Evolutionary conservation across 1,284 basidiomycete genomes (phyloP).

Genomic region (Schizopora paradoxa): DNA sequence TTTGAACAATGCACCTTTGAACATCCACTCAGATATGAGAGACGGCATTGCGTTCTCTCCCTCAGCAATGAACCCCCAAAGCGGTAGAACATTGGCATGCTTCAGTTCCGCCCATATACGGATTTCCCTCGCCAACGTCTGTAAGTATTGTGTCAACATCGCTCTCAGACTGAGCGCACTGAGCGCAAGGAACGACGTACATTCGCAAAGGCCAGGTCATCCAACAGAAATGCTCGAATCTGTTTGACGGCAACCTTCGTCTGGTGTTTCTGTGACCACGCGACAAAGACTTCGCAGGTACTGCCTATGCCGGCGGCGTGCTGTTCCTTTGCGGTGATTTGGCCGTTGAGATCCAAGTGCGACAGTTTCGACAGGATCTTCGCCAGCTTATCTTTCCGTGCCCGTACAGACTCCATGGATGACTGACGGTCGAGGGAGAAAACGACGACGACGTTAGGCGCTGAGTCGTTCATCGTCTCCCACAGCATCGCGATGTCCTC

Average conservation of each 20-base stretch:
- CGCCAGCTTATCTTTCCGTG: too few relatives aligned
- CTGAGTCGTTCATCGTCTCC: too few relatives aligned
- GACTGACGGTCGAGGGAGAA: too few relatives aligned
- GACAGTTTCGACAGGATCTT: conserved; percentile 1
- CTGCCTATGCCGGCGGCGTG: conserved; percentile 5
- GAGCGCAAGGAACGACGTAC: conserved; percentile 3
- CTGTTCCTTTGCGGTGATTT: background rate
- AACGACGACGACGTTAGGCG: too few relatives aligned
- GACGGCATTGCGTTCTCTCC: background rate
- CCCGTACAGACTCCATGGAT: too few relatives aligned
- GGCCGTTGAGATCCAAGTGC: conserved; percentile 4
- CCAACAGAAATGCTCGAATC: conserved; percentile 6
- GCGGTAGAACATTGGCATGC: conserved; percentile 8
- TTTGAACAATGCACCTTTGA: background rate
- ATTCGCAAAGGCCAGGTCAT: conserved; percentile 2
- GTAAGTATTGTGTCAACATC: background rate
- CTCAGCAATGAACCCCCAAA: conserved; percentile 8
- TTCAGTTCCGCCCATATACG: conserved; percentile 11
- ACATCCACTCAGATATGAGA: background rate
- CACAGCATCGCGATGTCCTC: too few relatives aligned
- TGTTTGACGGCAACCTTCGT: conserved; percentile 13
- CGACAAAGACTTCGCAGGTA: conserved; percentile 11
- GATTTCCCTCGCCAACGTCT: conserved; percentile 10
- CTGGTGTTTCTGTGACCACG: background rate
- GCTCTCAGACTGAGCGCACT: background rate